These are phyloP conservation scores for Helichrysum umbraculigerum DNA, from an alignment of 129 eudicot species.

Conservation along the genomic window DNA sequence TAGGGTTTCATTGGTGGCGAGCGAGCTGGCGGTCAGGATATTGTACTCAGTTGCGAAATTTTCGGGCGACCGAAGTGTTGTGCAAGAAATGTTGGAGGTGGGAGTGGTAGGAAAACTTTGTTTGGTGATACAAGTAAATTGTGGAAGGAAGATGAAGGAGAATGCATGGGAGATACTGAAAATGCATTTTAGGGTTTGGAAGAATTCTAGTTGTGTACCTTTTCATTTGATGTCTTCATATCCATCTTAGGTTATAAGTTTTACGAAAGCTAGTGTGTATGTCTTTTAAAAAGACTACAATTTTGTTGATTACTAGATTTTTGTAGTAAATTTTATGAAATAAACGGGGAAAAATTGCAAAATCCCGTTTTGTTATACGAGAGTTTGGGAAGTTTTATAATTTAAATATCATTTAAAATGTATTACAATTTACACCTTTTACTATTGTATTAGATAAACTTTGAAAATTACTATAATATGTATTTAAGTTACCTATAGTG, in stretches of 20 bases:
- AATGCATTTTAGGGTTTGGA: constrained; percentile 62
- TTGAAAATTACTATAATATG: too few relatives aligned
- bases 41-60: constrained; percentile 43
- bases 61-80: constrained; percentile 37
- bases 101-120: constrained; percentile 61
- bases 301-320: background rate
- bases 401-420: too few relatives aligned
- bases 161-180: constrained; percentile 55
- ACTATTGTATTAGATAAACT: too few relatives aligned
- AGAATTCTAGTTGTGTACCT: constrained; percentile 53
- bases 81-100: constrained; percentile 59
- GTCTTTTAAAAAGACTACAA: background rate
- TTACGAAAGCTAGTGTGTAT: background rate
- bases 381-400: too few relatives aligned
- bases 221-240: constrained; percentile 5
- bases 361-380: too few relatives aligned
- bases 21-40: constrained; percentile 59
- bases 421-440: too few relatives aligned
- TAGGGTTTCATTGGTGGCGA: constrained; percentile 50
- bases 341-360: background rate
- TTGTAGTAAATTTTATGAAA: background rate
- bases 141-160: constrained; percentile 62
- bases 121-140: constrained; percentile 55
- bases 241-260: background rate
- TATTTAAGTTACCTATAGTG: too few relatives aligned